These are phyloP conservation scores for Colletotrichum tamarilloi DNA, from an alignment of 2,329 filamentous ascomycete genomes.

Conservation along the genomic window DNA sequence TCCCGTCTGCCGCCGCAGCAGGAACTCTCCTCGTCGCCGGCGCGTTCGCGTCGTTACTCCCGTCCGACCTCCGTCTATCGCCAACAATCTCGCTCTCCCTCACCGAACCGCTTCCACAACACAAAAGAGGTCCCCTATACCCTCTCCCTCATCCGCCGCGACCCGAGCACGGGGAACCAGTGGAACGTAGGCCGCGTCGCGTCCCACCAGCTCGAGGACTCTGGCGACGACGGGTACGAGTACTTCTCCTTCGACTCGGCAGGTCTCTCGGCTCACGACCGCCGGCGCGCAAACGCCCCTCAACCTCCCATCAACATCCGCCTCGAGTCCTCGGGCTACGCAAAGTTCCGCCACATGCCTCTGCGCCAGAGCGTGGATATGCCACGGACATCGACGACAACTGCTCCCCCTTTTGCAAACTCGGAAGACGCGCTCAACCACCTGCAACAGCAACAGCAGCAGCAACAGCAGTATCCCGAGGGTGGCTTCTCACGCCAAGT, in stretches of 20 bases:
- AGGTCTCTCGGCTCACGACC: conserved; percentile 38
- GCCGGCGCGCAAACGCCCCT: conserved; percentile 30
- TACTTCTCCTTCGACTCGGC: conserved; percentile 37
- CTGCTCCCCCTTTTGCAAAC: conserved; percentile 24
- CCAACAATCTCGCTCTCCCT: conserved; percentile 44
- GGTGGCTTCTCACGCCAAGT: conserved; percentile 64
- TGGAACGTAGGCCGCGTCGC: conserved; percentile 80
- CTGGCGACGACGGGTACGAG: conserved; percentile 45
- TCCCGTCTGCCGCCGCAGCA: conserved; percentile 11
- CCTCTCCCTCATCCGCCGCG: conserved; percentile 77
- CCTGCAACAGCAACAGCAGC: conserved; percentile 27
- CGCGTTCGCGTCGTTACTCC: conserved; percentile 11
- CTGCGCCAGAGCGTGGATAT: conserved; percentile 49
- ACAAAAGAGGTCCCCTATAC: conserved; percentile 59
- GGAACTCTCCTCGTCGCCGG: not conserved
- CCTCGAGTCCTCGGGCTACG: conserved; percentile 67
- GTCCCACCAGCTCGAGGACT: conserved; percentile 60
- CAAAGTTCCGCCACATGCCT: conserved; percentile 65
- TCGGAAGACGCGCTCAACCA: conserved; percentile 30
- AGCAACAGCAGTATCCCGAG: conserved; percentile 4
- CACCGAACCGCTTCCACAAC: conserved; percentile 48
- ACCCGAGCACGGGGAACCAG: conserved; percentile 74
- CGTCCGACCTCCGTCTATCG: conserved; percentile 18
- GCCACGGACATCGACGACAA: conserved; percentile 10
- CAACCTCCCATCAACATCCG: conserved; percentile 61